phyloP scores from a whole-genome alignment of 257 asterid genomes.

The Lantana camara region DNA sequence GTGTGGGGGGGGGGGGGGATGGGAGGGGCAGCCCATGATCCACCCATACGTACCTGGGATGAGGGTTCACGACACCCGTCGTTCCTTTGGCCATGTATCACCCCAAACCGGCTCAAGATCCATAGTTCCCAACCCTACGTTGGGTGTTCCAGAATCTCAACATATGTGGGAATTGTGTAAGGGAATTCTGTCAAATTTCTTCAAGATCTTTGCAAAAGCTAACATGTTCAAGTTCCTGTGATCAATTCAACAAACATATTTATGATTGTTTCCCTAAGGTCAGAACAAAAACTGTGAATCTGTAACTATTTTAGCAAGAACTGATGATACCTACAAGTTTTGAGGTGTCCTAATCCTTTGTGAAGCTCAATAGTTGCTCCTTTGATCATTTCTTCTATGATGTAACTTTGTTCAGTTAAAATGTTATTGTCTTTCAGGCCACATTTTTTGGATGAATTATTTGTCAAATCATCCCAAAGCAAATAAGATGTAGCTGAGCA shows the following conservation, averaged over 20 bases:
- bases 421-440: conserved; percentile 52
- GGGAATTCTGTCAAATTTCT: conserved; percentile 97
- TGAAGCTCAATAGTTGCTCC: conserved; percentile 89
- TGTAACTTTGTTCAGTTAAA: conserved; percentile 67
- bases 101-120: too few relatives aligned
- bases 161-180: too few relatives aligned
- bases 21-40: too few relatives aligned
- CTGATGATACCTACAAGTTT: conserved; percentile 71
- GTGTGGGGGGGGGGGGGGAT: too few relatives aligned
- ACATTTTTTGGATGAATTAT: conserved; percentile 72
- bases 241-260: conserved; percentile 1
- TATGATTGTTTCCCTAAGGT: not conserved
- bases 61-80: too few relatives aligned
- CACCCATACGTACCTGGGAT: too few relatives aligned
- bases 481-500: conserved; percentile 76
- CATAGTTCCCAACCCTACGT: too few relatives aligned
- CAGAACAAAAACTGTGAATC: not conserved
- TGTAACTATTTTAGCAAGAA: not conserved
- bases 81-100: too few relatives aligned
- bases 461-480: conserved; percentile 80
- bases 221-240: conserved; percentile 86
- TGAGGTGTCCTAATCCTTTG: conserved; percentile 82
- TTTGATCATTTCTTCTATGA: conserved; percentile 81
- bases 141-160: too few relatives aligned
- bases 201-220: conserved; percentile 89